These are phyloP conservation scores for Micractinium sp. DNA, from an alignment of 139 green algal genomes.

Conservation along the genomic window DNA sequence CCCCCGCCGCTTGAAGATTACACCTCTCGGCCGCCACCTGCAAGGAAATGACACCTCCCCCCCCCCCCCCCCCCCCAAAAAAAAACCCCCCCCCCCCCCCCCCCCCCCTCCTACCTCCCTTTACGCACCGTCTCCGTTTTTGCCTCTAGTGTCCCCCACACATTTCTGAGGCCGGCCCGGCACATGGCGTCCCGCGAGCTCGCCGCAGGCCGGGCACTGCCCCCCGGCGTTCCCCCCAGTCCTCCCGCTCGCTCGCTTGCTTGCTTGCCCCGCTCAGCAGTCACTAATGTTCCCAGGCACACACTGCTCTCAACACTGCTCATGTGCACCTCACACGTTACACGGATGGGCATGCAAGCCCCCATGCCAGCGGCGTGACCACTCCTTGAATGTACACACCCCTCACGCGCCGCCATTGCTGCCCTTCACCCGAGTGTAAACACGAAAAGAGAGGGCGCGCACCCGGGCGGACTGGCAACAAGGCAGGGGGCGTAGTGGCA, in stretches of 20 bases:
- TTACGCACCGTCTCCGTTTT: background rate
- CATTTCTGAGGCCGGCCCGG: background rate
- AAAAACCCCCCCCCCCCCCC: background rate
- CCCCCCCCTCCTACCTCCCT: background rate
- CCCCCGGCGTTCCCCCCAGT: background rate
- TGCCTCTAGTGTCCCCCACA: background rate
- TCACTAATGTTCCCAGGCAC: background rate
- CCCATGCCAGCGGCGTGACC: too few species aligned
- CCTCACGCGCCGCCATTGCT: too few species aligned
- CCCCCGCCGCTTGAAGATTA: too few species aligned
- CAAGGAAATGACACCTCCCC: too few species aligned
- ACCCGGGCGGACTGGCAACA: too few species aligned
- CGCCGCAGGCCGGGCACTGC: background rate
- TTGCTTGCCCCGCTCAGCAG: background rate
- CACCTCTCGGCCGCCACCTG: too few species aligned
- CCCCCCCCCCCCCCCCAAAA: background rate
- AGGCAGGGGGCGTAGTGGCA: too few species aligned
- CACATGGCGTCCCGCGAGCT: background rate
- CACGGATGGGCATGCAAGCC: too few species aligned
- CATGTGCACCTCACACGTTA: background rate
- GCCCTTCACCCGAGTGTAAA: too few species aligned
- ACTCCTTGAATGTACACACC: too few species aligned
- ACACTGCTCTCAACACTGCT: conserved; percentile 3
- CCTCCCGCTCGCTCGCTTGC: background rate
- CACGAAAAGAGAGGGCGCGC: too few species aligned